Evolutionary conservation across 148 eudicot genomes (phyloP).

Genomic region (Amaranthus palmeri): DNA sequence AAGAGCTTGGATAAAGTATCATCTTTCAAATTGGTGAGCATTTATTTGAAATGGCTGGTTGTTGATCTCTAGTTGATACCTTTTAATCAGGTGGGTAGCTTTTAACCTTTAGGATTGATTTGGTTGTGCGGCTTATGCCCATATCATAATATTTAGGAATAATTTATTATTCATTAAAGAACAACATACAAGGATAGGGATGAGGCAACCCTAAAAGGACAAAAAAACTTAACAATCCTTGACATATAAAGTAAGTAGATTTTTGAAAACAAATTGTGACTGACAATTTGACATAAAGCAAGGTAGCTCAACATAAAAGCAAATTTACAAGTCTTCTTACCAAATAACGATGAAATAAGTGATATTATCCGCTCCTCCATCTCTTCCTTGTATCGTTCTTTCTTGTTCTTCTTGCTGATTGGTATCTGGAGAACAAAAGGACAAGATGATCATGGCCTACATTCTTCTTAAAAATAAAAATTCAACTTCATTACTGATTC

Average conservation of each 20-base stretch:
- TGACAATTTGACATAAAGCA: not conserved
- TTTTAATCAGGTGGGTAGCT: too few species aligned
- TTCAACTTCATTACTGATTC: not conserved
- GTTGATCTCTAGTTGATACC: too few species aligned
- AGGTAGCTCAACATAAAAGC: not conserved
- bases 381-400: conserved; percentile 69
- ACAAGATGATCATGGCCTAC: conserved; percentile 1
- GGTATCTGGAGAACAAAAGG: conserved; percentile 48
- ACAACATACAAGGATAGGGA: too few species aligned
- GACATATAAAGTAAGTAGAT: not conserved
- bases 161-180: too few species aligned
- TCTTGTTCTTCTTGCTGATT: conserved; percentile 77
- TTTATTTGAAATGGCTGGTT: too few species aligned
- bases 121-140: too few species aligned
- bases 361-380: conserved; percentile 90
- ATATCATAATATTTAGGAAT: too few species aligned
- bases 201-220: not conserved
- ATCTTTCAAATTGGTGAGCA: too few species aligned
- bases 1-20: too few species aligned
- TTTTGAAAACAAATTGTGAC: too few species aligned
- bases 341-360: conserved; percentile 88
- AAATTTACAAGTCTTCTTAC: conserved; percentile 47
- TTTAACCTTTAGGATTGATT: too few species aligned
- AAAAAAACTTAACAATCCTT: not conserved
- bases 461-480: not conserved